Evolutionary conservation across 2,329 filamentous ascomycete species (phyloP).

Genomic region (Fusarium beomiforme): DNA sequence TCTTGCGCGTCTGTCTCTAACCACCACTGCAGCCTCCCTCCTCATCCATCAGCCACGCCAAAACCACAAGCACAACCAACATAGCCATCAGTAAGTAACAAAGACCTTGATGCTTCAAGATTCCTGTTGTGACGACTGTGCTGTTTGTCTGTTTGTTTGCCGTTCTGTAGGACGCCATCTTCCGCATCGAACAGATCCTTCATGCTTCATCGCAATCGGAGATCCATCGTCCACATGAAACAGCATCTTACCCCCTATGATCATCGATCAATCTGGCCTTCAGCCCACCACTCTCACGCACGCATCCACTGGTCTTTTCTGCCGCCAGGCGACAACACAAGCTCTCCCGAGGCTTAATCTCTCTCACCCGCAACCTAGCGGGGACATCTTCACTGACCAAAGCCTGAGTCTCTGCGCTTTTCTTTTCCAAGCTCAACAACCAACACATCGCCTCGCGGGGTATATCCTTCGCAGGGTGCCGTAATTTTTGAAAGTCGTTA

Average conservation of each 20-base stretch:
- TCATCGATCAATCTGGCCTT: conserved; percentile 45
- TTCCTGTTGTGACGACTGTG: conserved; percentile 6
- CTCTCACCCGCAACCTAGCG: conserved; percentile 29
- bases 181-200: conserved; percentile 22
- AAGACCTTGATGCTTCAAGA: conserved; percentile 16
- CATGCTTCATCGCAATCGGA: not conserved
- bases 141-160: conserved; percentile 30
- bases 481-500: conserved; percentile 49
- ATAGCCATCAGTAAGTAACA: conserved; percentile 30
- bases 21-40: conserved; percentile 40
- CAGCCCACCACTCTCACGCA: conserved; percentile 48
- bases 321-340: conserved; percentile 39
- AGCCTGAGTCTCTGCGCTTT: conserved; percentile 44
- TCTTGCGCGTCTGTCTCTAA: conserved; percentile 43
- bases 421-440: conserved; percentile 50
- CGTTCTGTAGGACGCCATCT: conserved; percentile 33
- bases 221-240: conserved; percentile 33
- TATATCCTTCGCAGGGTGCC: conserved; percentile 56
- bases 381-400: conserved; percentile 37
- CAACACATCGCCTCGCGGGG: conserved; percentile 51
- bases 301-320: conserved; percentile 44
- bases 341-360: conserved; percentile 41
- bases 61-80: conserved; percentile 31
- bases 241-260: conserved; percentile 39
- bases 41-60: conserved; percentile 40